A percentile compares a stretch with the other conserved stretches of the same genome.
Evolutionary conservation across 2,329 filamentous ascomycete species (phyloP).

Genomic region (Scedosporium minutisporum): DNA sequence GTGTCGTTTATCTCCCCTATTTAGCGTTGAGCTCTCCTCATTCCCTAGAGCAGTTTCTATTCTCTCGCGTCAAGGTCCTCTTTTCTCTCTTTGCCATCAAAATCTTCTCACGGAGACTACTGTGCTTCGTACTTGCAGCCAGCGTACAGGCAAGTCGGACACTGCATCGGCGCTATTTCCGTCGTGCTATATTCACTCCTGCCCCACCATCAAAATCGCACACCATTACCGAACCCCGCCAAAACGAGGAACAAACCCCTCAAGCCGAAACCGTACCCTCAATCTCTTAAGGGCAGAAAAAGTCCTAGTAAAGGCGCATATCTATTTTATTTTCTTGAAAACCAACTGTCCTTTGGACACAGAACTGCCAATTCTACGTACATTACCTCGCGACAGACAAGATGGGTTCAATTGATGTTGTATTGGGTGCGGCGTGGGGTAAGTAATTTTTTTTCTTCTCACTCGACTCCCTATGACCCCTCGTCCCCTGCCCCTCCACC

Average conservation of each 20-base stretch:
- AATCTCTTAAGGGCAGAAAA: not conserved
- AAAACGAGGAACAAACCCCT: slow-evolving; percentile 6
- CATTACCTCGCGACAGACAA: not conserved
- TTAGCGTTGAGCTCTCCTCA: no score
- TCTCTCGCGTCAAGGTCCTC: no score
- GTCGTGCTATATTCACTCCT: not conserved
- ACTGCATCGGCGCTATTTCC: not conserved
- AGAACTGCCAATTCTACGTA: not conserved
- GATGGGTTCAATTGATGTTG: slow-evolving; percentile 8
- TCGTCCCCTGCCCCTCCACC: not conserved
- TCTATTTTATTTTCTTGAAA: not conserved
- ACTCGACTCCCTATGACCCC: not conserved
- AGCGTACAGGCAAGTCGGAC: not conserved
- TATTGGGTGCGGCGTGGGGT: slow-evolving; percentile 6
- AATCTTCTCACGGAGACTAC: no score
- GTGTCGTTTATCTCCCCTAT: no score
- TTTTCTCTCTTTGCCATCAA: no score
- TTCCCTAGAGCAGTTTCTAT: no score
- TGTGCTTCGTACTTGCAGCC: not conserved
- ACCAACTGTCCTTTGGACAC: not conserved
- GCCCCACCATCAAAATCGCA: slow-evolving; percentile 4
- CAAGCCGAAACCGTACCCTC: not conserved
- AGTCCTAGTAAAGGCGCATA: not conserved
- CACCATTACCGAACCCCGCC: slow-evolving; percentile 6
- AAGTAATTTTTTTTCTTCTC: not conserved